Conservation (phyloP, 1,284 basidiomycete species). For the Ceratobasidium sp. region DNA sequence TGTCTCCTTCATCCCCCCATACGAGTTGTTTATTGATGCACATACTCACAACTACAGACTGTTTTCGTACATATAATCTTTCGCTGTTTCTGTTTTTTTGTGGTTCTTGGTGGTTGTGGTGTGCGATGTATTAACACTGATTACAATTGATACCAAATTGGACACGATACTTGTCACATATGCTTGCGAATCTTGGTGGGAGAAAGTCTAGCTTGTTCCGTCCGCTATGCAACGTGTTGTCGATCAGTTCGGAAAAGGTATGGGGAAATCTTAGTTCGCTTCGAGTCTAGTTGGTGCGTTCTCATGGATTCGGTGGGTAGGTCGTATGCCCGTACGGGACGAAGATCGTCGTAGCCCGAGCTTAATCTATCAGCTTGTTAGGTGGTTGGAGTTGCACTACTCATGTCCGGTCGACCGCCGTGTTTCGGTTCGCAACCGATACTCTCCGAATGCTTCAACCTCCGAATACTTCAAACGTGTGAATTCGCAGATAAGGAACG, state of each 20-base stretch:
- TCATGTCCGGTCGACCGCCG: constrained; percentile 4
- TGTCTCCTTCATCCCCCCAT: constrained; percentile 11
- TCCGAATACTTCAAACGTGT: neutral
- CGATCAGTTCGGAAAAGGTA: no score
- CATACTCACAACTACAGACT: constrained; percentile 37
- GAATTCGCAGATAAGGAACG: neutral
- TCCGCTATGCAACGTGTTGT: no score
- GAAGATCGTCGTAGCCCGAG: neutral
- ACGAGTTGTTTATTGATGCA: constrained; percentile 37
- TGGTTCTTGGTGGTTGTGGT: constrained; percentile 22
- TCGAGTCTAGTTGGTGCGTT: neutral
- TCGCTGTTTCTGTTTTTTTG: constrained; percentile 18
- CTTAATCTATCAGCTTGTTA: no score
- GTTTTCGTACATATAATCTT: constrained; percentile 34
- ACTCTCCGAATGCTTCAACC: neutral
- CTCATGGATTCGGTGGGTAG: neutral
- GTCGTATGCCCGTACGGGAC: neutral
- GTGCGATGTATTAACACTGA: constrained; percentile 13
- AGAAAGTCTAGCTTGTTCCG: neutral
- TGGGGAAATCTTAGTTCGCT: neutral
- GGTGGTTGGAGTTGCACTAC: no score
- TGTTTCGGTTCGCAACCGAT: neutral
- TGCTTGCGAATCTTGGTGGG: neutral
- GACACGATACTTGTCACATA: neutral
- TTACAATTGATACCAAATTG: constrained; percentile 20